Conservation (phyloP, 2,329 filamentous ascomycete genomes). For the Colletotrichum sp. region DNA sequence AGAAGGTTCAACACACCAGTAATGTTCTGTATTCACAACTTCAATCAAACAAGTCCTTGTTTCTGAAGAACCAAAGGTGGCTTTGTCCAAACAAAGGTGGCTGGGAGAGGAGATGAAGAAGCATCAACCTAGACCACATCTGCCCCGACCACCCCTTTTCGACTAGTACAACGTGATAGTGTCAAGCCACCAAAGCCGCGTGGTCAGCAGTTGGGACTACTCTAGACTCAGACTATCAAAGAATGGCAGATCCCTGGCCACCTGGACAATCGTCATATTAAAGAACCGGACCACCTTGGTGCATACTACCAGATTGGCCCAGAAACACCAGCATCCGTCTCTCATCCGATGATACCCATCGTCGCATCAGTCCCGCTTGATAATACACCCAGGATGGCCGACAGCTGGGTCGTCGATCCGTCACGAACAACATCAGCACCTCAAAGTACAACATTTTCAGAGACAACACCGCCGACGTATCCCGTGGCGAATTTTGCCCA, state of each 20-base stretch:
- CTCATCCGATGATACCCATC: too few relatives aligned
- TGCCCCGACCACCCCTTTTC: neutral
- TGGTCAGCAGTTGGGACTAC: neutral
- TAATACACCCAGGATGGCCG: neutral
- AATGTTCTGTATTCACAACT: too few relatives aligned
- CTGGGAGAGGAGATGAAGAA: neutral
- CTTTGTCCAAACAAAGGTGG: neutral
- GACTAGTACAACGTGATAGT: neutral
- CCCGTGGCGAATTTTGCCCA: neutral
- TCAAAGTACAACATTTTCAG: neutral
- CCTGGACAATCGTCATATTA: neutral
- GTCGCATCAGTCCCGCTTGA: too few relatives aligned
- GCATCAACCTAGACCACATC: too few relatives aligned
- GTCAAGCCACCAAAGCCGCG: neutral
- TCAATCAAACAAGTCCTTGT: too few relatives aligned
- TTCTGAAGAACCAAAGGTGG: too few relatives aligned
- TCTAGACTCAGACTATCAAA: neutral
- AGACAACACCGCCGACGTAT: accelerated
- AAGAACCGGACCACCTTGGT: neutral
- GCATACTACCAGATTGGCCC: too few relatives aligned
- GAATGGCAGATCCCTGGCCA: neutral
- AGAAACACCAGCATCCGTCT: too few relatives aligned
- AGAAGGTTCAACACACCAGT: too few relatives aligned
- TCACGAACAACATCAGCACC: neutral
- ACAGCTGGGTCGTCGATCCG: neutral